These are phyloP conservation scores for Blastocladiella britannica DNA, from an alignment of 192 early-diverging fungal genomes.

Conservation along the genomic window DNA sequence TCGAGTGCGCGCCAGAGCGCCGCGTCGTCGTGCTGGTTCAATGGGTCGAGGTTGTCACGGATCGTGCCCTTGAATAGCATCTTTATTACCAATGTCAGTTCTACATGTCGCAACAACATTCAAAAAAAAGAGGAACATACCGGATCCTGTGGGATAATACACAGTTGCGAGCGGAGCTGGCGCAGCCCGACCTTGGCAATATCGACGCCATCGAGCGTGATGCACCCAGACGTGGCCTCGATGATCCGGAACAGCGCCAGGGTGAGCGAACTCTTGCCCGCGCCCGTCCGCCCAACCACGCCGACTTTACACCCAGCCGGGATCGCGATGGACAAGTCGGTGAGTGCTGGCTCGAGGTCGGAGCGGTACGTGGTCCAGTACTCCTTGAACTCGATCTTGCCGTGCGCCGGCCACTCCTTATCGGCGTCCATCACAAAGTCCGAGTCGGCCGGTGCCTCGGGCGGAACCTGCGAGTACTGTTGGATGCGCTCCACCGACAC, in stretches of 20 bases:
- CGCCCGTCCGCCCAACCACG: constrained; percentile 70
- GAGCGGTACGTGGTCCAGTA: constrained; percentile 35
- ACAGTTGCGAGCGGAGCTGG: constrained; percentile 44
- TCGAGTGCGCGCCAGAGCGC: constrained; percentile 45
- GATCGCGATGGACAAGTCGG: constrained; percentile 35
- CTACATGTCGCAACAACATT: too few species aligned
- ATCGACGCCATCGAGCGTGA: constrained; percentile 44
- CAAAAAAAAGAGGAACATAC: constrained; percentile 58
- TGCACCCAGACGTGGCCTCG: constrained; percentile 31
- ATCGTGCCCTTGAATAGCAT: constrained; percentile 38
- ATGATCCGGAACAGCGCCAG: constrained; percentile 47
- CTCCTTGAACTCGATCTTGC: constrained; percentile 36
- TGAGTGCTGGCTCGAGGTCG: constrained; percentile 30
- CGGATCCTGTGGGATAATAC: constrained; percentile 86
- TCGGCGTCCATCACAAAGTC: constrained; percentile 14
- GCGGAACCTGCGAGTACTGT: constrained; percentile 27
- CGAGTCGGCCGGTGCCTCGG: constrained; percentile 10
- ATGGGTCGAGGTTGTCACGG: constrained; percentile 61
- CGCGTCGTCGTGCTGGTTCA: constrained; percentile 38
- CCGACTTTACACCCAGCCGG: constrained; percentile 50
- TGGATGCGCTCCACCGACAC: constrained; percentile 42
- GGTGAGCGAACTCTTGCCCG: constrained; percentile 51
- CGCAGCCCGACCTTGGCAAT: constrained; percentile 31
- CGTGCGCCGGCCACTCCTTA: constrained; percentile 33
- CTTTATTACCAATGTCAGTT: too few species aligned